Percentiles rank a stretch among this genome's conserved stretches.
These are phyloP conservation scores for Symmetrospora coprosmae DNA, from an alignment of 768 basidiomycete species.

Conservation along the genomic window DNA sequence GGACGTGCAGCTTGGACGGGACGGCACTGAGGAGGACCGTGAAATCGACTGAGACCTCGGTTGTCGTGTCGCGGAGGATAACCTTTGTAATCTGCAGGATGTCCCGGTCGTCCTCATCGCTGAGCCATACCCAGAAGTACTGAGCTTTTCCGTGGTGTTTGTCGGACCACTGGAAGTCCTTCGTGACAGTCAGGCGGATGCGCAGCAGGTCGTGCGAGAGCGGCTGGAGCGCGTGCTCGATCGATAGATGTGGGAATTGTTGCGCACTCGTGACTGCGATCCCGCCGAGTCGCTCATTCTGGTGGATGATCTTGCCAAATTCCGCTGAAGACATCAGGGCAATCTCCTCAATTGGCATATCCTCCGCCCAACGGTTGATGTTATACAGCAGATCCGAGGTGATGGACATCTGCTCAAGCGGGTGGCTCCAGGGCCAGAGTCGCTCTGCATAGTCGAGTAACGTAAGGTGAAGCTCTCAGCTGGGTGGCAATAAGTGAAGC, in stretches of 20 bases:
- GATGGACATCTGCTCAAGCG: slow-evolving; percentile 61
- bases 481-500: slow-evolving; percentile 5
- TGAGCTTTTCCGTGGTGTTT: slow-evolving; percentile 62
- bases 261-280: slow-evolving; percentile 65
- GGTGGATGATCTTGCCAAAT: slow-evolving; percentile 63
- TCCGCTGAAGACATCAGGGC: slow-evolving; percentile 52
- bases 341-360: slow-evolving; percentile 60
- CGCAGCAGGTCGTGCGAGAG: slow-evolving; percentile 70
- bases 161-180: slow-evolving; percentile 63
- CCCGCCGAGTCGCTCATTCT: slow-evolving; percentile 70
- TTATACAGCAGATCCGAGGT: slow-evolving; percentile 64
- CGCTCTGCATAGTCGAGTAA: slow-evolving; percentile 43
- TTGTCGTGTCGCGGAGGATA: slow-evolving; percentile 54
- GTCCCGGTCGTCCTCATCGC: slow-evolving; percentile 62
- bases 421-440: slow-evolving; percentile 89
- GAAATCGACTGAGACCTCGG: slow-evolving; percentile 55
- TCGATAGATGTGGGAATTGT: slow-evolving; percentile 61
- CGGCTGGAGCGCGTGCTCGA: slow-evolving; percentile 61
- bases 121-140: slow-evolving; percentile 92
- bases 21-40: slow-evolving; percentile 57
- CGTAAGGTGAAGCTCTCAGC: slow-evolving; percentile 42
- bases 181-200: slow-evolving; percentile 51
- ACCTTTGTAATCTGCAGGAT: slow-evolving; percentile 70
- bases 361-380: slow-evolving; percentile 65
- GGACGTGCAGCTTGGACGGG: slow-evolving; percentile 56